Evolutionary conservation across 164 flowering plant genomes (phyloP).

Genomic region (Saururus chinensis): DNA sequence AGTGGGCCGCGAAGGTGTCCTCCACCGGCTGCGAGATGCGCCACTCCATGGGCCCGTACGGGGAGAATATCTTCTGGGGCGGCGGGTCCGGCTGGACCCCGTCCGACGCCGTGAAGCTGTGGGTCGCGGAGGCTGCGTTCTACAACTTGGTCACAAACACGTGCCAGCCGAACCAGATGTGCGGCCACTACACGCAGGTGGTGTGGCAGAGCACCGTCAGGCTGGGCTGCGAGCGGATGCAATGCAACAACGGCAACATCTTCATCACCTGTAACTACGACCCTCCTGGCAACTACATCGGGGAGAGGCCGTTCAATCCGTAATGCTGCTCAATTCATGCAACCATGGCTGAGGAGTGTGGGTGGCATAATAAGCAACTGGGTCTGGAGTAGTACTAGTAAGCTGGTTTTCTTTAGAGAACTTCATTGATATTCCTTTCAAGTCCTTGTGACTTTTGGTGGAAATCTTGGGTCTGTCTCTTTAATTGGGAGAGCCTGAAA

Average conservation of each 20-base stretch:
- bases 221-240: slow-evolving; percentile 54
- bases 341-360: too few relatives aligned
- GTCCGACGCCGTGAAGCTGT: slow-evolving; percentile 34
- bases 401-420: too few relatives aligned
- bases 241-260: slow-evolving; percentile 33
- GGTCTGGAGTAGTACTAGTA: too few relatives aligned
- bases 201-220: slow-evolving; percentile 39
- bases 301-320: slow-evolving; percentile 39
- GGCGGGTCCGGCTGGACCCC: slow-evolving; percentile 47
- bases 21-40: slow-evolving; percentile 32
- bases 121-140: slow-evolving; percentile 41
- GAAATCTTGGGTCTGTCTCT: too few relatives aligned
- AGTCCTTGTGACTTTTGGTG: too few relatives aligned
- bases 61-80: slow-evolving; percentile 83
- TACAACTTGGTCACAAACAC: slow-evolving; percentile 29
- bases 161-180: slow-evolving; percentile 24
- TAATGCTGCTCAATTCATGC: too few relatives aligned
- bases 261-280: slow-evolving; percentile 63
- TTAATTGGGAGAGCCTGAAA: too few relatives aligned
- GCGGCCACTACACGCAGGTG: slow-evolving; percentile 78
- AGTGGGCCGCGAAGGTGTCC: slow-evolving; percentile 32
- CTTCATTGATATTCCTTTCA: too few relatives aligned
- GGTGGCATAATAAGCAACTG: too few relatives aligned
- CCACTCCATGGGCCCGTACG: slow-evolving; percentile 66
- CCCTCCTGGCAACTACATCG: slow-evolving; percentile 66